Evolutionary conservation across 176 grass and related monocot genomes (phyloP).

Genomic region (Poa pratensis): DNA sequence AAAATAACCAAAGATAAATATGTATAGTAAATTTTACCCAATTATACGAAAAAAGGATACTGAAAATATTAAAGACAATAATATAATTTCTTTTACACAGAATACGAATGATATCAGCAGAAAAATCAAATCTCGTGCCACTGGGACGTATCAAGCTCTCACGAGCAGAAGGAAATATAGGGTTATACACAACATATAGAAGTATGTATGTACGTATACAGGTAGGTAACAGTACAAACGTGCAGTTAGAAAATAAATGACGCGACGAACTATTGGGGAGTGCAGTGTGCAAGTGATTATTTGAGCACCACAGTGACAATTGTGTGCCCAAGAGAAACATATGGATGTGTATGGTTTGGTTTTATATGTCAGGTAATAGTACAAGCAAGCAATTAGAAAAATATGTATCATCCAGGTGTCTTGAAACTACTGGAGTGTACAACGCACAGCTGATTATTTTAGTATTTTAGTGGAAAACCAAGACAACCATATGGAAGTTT

Average conservation of each 20-base stretch:
- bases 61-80: not conserved
- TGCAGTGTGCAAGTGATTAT: constrained; percentile 10
- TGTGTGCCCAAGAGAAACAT: not conserved
- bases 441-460: not conserved
- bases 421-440: not conserved
- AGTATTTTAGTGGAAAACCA: not conserved
- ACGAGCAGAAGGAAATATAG: not conserved
- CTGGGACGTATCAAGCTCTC: not conserved
- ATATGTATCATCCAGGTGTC: not conserved
- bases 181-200: not conserved
- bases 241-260: not conserved
- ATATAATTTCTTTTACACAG: not conserved
- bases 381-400: not conserved
- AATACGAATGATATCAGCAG: not conserved
- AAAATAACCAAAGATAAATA: not conserved
- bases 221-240: not conserved
- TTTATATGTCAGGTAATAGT: not conserved
- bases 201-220: not conserved
- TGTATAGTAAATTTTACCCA: too few species aligned
- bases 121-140: not conserved
- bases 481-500: constrained; percentile 4
- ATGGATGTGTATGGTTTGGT: not conserved
- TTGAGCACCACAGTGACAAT: not conserved
- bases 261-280: not conserved
- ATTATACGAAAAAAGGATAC: not conserved